Evolutionary conservation across 306 rosid genomes (phyloP).

Genomic region (Ceratonia siliqua): DNA sequence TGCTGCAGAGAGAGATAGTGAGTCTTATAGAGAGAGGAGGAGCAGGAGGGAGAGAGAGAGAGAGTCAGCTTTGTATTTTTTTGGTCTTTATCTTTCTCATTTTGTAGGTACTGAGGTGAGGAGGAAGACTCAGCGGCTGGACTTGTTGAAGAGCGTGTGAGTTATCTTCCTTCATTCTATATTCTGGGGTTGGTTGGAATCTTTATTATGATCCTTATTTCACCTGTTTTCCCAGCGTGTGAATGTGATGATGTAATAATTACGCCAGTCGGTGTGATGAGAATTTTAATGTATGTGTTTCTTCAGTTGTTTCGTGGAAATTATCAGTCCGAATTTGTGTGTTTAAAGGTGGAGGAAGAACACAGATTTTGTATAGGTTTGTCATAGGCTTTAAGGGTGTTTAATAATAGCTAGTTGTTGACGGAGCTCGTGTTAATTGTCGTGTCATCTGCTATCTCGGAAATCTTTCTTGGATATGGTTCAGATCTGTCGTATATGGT

Average conservation of each 20-base stretch:
- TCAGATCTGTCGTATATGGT: constrained; percentile 44
- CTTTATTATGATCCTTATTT: not conserved
- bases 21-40: constrained; percentile 13
- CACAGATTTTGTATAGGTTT: not conserved
- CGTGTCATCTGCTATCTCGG: not conserved
- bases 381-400: not conserved
- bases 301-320: not conserved
- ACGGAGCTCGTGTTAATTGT: not conserved
- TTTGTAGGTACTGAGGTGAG: constrained; percentile 11
- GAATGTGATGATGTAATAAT: not conserved
- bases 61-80: not conserved
- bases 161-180: constrained; percentile 8
- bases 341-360: not conserved
- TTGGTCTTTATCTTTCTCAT: not conserved
- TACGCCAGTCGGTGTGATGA: not conserved
- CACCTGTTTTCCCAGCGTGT: not conserved
- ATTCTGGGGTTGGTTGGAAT: not conserved
- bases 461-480: not conserved
- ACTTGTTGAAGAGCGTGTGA: constrained; percentile 28
- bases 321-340: not conserved
- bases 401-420: not conserved
- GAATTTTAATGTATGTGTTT: not conserved
- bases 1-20: not conserved
- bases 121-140: constrained; percentile 6
- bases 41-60: no score